Evolutionary conservation across 208 protist genomes (phyloP), one percentile per base, ranked within the genome.

Genomic region (Trypanosoma caninum): DNA sequence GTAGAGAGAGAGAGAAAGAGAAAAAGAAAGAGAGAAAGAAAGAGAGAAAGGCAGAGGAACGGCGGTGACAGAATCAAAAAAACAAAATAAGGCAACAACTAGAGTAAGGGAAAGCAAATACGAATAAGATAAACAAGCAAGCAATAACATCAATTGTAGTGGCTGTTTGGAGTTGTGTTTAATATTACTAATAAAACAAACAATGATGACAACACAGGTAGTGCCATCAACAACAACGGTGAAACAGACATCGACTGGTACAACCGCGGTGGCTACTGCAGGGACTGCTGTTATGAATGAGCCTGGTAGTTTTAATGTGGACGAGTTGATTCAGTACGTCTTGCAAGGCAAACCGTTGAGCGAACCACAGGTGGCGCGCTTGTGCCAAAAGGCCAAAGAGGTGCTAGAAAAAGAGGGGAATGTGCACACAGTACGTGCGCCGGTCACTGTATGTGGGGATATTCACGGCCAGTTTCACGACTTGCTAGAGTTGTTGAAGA

Each of bases 391-490:
- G 73, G 94, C 73, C 2, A 91, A 93, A 70, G 93, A 97, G 67
- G 84, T 98, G 11, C 67, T 98, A 27, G 74, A 87, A 45, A 84
- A 96, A 70, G 97, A 98, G 65, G 69, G 66, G 45, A 98, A 98
- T 72, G 93, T 98, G 28, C 83, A 97, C 53, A 67, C 54, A 28
- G 84, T 98, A 30, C 74, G 76, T 10, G 76, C 95, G 11, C 96
- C 96, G 7, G 80, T 98, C 27, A 98, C 95, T 8, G 85, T 98
- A 22, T 97, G 95, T 59, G 97, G 97, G 14, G 97, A 98, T 59
- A 94, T 98, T 35, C 97, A 98, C 69, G 96, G 97, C 1, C 96
- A 98, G 76, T 99, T 99, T 50, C 93, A 98, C 79, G 98, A 99
- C 67, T 70, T 99, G 33, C 79, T 98, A n/a, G 95, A 99, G 79